phyloP scores from a whole-genome alignment of 2,329 filamentous ascomycete species.

The Epichloe brachyelytri region DNA sequence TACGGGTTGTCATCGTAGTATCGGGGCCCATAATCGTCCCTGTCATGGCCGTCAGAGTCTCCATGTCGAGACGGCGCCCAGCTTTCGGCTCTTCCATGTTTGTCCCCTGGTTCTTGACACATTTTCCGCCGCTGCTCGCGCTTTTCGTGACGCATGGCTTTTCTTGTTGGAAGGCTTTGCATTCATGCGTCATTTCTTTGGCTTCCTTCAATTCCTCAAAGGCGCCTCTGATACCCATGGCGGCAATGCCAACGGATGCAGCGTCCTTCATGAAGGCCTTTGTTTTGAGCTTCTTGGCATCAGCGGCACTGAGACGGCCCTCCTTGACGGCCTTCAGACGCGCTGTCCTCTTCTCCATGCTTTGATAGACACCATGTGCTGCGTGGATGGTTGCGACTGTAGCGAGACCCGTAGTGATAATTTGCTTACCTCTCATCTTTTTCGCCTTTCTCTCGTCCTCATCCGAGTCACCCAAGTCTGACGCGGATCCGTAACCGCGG shows the following conservation, averaged over 20 bases:
- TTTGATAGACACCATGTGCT: slow-evolving; percentile 44
- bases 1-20: slow-evolving; percentile 37
- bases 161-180: slow-evolving; percentile 35
- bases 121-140: slow-evolving; percentile 25
- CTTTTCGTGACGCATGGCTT: slow-evolving; percentile 33
- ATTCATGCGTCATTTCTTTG: slow-evolving; percentile 34
- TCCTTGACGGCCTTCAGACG: slow-evolving; percentile 41
- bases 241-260: slow-evolving; percentile 45
- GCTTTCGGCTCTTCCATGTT: slow-evolving; percentile 29
- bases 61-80: slow-evolving; percentile 27
- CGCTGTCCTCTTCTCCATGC: slow-evolving; percentile 42
- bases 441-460: slow-evolving; percentile 40
- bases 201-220: slow-evolving; percentile 43
- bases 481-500: slow-evolving; percentile 36
- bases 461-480: slow-evolving; percentile 44
- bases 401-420: slow-evolving; percentile 42
- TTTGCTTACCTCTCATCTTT: slow-evolving; percentile 51
- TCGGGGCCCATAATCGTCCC: slow-evolving; percentile 29
- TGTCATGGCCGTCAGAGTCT: slow-evolving; percentile 26
- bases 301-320: slow-evolving; percentile 34
- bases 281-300: slow-evolving; percentile 44
- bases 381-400: slow-evolving; percentile 48
- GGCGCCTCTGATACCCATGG: slow-evolving; percentile 44
- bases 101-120: slow-evolving; percentile 18
- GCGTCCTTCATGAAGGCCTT: slow-evolving; percentile 45